Evolutionary conservation across 2,329 filamentous ascomycete genomes (phyloP).

Genomic region (Furcasterigmium sp.): DNA sequence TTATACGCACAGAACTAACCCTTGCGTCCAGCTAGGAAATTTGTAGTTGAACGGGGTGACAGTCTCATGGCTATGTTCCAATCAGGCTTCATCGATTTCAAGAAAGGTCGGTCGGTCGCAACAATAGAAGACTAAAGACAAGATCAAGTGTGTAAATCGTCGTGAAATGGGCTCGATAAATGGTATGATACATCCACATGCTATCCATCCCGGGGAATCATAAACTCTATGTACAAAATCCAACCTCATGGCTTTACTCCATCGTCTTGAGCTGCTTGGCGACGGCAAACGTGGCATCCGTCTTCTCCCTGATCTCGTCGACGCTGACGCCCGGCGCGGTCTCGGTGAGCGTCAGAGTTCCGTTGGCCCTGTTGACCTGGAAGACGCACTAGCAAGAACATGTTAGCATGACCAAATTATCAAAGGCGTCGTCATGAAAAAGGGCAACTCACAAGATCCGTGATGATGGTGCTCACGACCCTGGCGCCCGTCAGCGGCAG

Average conservation of each 20-base stretch:
- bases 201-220: no score
- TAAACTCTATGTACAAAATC: background rate
- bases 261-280: conserved; percentile 49
- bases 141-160: no score
- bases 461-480: conserved; percentile 69
- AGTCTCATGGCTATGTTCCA: no score
- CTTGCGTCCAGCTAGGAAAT: no score
- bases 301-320: conserved; percentile 65
- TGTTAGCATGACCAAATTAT: background rate
- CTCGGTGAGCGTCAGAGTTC: conserved; percentile 63
- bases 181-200: no score
- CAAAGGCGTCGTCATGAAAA: no score
- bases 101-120: no score
- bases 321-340: conserved; percentile 63
- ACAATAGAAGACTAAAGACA: no score
- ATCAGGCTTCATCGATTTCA: no score
- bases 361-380: conserved; percentile 58
- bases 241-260: conserved; percentile 28
- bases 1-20: no score
- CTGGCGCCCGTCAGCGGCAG: conserved; percentile 61
- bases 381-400: conserved; percentile 56
- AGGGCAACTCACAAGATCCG: conserved; percentile 66
- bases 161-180: no score
- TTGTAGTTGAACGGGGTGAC: no score
- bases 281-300: conserved; percentile 61